Evolutionary conservation across 1,284 basidiomycete species (phyloP).

Genomic region (Cystobasidiaceae sp.): DNA sequence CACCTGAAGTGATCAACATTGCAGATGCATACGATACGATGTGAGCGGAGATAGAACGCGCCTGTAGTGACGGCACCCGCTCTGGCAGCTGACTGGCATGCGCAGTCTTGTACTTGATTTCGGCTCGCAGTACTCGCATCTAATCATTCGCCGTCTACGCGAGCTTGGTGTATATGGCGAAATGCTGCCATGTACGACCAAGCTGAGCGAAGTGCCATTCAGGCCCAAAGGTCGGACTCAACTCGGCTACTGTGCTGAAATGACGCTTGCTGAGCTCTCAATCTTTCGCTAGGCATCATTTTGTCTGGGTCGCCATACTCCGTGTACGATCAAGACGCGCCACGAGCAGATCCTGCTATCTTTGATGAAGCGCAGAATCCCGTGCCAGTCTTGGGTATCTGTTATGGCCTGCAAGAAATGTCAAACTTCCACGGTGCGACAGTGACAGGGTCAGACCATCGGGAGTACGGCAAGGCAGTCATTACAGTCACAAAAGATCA

Average conservation of each 20-base stretch:
- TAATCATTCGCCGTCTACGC: slow-evolving; percentile 96
- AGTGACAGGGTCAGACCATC: slow-evolving; percentile 81
- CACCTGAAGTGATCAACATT: slow-evolving; percentile 21
- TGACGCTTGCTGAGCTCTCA: background rate
- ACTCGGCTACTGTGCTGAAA: background rate
- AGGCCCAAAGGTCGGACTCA: slow-evolving; percentile 75
- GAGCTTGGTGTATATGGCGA: slow-evolving; percentile 98
- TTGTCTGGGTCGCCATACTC: slow-evolving; percentile 98
- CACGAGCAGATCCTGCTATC: slow-evolving; percentile 92
- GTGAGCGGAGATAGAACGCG: background rate
- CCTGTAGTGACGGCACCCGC: background rate
- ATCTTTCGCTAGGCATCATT: slow-evolving; percentile 70
- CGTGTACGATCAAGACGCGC: slow-evolving; percentile 88
- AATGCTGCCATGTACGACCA: slow-evolving; percentile 93
- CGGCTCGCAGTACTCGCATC: slow-evolving; percentile 60
- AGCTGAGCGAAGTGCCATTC: slow-evolving; percentile 82
- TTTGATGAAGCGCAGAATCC: slow-evolving; percentile 62
- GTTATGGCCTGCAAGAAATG: slow-evolving; percentile 97
- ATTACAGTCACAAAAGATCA: slow-evolving; percentile 59
- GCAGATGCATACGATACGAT: slow-evolving; percentile 28
- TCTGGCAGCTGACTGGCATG: background rate
- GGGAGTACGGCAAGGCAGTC: slow-evolving; percentile 91
- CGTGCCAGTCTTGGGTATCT: slow-evolving; percentile 92
- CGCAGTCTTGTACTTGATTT: slow-evolving; percentile 34
- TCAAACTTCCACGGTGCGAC: slow-evolving; percentile 82